Percentiles rank a stretch among this genome's conserved stretches.
Evolutionary conservation across 2,329 filamentous ascomycete genomes (phyloP).

Genomic region (Diatrype stigma): DNA sequence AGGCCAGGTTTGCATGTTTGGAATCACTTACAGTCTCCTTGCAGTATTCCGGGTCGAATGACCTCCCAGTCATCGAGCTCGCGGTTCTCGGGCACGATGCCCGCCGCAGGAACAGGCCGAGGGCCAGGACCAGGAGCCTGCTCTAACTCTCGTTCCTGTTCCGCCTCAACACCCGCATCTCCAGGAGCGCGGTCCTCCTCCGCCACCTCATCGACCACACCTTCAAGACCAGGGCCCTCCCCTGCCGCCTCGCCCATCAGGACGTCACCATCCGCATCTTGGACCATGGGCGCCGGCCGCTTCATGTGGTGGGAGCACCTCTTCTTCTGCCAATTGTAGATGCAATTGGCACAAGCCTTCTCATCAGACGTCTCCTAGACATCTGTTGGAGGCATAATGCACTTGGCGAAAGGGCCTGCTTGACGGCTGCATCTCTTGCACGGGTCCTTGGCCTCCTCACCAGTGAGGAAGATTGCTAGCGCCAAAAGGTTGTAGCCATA

Average conservation of each 20-base stretch:
- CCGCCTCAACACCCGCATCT: no score
- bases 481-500: background rate
- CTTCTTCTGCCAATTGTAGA: constrained; percentile 1
- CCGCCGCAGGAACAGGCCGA: no score
- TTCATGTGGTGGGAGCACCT: background rate
- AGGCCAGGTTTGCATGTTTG: no score
- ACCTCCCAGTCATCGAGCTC: constrained; percentile 37
- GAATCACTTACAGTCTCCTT: constrained; percentile 2
- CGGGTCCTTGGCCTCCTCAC: background rate
- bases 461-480: constrained; percentile 2
- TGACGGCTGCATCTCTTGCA: constrained; percentile 1
- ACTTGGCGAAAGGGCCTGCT: constrained; percentile 1
- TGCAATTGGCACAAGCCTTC: constrained; percentile 4
- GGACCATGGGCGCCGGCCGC: no score
- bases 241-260: no score
- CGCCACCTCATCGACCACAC: no score
- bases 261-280: no score
- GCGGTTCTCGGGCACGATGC: background rate
- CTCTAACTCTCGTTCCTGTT: no score
- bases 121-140: no score
- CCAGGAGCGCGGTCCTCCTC: no score
- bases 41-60: constrained; percentile 33
- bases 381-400: background rate
- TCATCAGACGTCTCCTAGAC: background rate
- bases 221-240: no score